Percentiles rank a stretch among this genome's conserved stretches.
These are phyloP conservation scores for Aspergillus calidoustus DNA, from an alignment of 2,329 filamentous ascomycete species.

Conservation along the genomic window DNA sequence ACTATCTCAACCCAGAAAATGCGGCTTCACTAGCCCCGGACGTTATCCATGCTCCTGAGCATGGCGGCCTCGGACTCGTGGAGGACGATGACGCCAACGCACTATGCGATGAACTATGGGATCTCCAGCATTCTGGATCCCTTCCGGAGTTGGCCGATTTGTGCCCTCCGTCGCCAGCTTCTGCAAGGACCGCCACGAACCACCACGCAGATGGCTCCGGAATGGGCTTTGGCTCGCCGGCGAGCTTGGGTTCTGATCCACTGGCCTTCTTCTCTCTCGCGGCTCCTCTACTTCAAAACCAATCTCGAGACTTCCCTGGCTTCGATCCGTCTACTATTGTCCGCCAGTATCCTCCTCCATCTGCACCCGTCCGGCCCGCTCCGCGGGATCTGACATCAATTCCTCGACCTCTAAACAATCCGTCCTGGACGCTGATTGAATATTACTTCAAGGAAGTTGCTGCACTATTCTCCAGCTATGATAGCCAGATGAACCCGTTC, in stretches of 20 bases:
- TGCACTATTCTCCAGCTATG: conserved; percentile 66
- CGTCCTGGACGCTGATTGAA: conserved; percentile 62
- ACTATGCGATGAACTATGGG: conserved; percentile 39
- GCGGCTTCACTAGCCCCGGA: conserved; percentile 16
- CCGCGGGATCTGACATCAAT: conserved; percentile 38
- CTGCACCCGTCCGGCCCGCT: conserved; percentile 23
- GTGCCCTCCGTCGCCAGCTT: conserved; percentile 30
- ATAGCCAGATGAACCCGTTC: conserved; percentile 66
- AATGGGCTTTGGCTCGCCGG: conserved; percentile 27
- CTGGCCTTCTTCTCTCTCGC: conserved; percentile 34
- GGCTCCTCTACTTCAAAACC: conserved; percentile 25
- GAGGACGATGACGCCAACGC: conserved; percentile 21
- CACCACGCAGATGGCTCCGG: conserved; percentile 22
- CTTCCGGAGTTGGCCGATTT: conserved; percentile 41
- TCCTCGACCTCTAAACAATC: conserved; percentile 49
- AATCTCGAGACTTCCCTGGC: conserved; percentile 25
- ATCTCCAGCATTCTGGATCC: conserved; percentile 31
- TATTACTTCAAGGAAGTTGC: conserved; percentile 69
- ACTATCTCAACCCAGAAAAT: conserved; percentile 12
- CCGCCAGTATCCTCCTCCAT: conserved; percentile 37
- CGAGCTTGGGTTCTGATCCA: conserved; percentile 27
- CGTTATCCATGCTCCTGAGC: conserved; percentile 10
- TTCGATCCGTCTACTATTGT: conserved; percentile 41
- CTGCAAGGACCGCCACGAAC: conserved; percentile 13
- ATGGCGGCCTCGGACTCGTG: conserved; percentile 21